These are phyloP conservation scores for Ocimum tenuiflorum DNA, from an alignment of 257 asterid species.

Conservation along the genomic window DNA sequence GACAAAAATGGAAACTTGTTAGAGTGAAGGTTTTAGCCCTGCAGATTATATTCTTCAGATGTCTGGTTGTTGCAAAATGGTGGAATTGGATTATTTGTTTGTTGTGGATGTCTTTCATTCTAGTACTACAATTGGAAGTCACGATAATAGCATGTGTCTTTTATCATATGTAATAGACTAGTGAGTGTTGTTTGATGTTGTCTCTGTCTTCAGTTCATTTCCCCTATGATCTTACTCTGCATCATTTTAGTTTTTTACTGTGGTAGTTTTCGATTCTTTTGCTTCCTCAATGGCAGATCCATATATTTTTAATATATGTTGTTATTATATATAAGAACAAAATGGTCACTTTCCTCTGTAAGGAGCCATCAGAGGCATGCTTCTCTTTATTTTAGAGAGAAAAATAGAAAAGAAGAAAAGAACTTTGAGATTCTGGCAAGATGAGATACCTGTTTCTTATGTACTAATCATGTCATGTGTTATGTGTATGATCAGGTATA, in stretches of 20 bases:
- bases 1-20: not conserved
- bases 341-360: not conserved
- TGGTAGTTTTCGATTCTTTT: not conserved
- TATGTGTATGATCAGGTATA: constrained; percentile 47
- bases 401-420: not conserved
- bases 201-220: not conserved
- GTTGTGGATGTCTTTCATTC: constrained; percentile 1
- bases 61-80: not conserved
- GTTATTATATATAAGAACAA: not conserved
- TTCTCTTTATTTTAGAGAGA: not conserved
- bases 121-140: not conserved
- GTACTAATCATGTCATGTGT: not conserved
- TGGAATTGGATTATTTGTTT: not conserved
- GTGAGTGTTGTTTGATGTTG: not conserved
- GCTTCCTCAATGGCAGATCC: not conserved
- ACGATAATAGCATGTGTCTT: not conserved
- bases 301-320: too few species aligned
- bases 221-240: not conserved
- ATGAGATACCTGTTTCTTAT: not conserved
- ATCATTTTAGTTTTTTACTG: not conserved
- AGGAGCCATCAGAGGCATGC: not conserved
- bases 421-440: not conserved
- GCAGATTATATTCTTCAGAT: not conserved
- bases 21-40: not conserved
- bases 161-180: too few species aligned